These are phyloP conservation scores for Plantago elongata DNA, from an alignment of 257 asterid genomes.

Conservation along the genomic window DNA sequence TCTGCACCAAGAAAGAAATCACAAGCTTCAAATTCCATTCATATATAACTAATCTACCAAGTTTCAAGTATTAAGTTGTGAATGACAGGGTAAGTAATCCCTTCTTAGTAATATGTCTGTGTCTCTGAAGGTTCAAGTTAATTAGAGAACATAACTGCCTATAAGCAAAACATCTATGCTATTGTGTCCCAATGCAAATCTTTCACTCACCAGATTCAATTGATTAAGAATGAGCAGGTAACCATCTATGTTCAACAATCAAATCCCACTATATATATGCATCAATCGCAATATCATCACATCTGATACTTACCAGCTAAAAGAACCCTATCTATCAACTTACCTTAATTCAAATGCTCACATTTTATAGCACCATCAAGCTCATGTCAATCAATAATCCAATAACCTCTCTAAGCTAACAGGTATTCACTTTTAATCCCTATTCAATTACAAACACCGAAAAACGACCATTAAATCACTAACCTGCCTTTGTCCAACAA, in stretches of 20 bases:
- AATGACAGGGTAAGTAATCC: conserved; percentile 9
- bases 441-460: neutral
- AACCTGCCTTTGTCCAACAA: conserved; percentile 97
- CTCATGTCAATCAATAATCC: no score
- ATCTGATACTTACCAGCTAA: no score
- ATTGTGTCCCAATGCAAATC: conserved; percentile 8
- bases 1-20: conserved; percentile 46
- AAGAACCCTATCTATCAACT: no score
- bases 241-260: no score
- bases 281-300: no score
- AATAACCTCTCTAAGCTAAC: neutral
- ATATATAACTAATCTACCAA: neutral
- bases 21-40: neutral
- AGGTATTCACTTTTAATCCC: neutral
- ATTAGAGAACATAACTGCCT: neutral
- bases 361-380: no score
- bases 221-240: neutral
- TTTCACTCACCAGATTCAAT: conserved; percentile 5
- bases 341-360: no score
- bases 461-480: conserved; percentile 2
- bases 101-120: neutral
- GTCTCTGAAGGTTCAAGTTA: neutral
- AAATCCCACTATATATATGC: no score
- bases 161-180: neutral
- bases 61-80: neutral